Evolutionary conservation across 768 basidiomycete species (phyloP).

Genomic region (Antrodiella citrinella): DNA sequence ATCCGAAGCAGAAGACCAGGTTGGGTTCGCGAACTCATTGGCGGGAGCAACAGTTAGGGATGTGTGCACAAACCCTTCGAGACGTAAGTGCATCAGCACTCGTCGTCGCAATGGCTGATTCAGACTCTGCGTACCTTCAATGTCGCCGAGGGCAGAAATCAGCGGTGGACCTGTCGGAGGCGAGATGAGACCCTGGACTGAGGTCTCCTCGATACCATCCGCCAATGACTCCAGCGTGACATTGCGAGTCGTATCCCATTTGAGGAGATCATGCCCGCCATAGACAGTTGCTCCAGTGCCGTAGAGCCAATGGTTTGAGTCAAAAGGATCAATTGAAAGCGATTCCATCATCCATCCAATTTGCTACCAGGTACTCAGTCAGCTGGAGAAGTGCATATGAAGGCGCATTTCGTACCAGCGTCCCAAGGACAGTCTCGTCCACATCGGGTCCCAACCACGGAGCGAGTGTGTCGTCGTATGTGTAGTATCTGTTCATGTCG

Average conservation of each 20-base stretch:
- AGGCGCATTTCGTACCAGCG: not conserved
- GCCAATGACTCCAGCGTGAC: slow-evolving; percentile 53
- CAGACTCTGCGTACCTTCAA: slow-evolving; percentile 35
- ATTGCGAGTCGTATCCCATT: slow-evolving; percentile 56
- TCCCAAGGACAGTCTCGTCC: slow-evolving; percentile 35
- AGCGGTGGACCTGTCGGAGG: slow-evolving; percentile 52
- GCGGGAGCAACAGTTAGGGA: slow-evolving; percentile 34
- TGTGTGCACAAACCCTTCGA: slow-evolving; percentile 39
- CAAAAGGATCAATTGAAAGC: slow-evolving; percentile 55
- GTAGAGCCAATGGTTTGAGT: slow-evolving; percentile 63
- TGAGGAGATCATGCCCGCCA: slow-evolving; percentile 44
- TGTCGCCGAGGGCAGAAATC: slow-evolving; percentile 48
- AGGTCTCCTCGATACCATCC: slow-evolving; percentile 58
- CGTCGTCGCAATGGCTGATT: not conserved
- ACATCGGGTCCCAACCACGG: slow-evolving; percentile 52
- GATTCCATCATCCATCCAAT: slow-evolving; percentile 73
- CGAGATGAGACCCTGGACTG: slow-evolving; percentile 50
- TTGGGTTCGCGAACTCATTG: slow-evolving; percentile 35
- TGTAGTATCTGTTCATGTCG: slow-evolving; percentile 38
- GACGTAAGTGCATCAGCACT: not conserved
- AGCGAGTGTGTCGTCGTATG: slow-evolving; percentile 44
- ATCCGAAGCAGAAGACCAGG: slow-evolving; percentile 38
- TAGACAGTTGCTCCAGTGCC: slow-evolving; percentile 63
- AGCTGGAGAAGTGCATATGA: too few relatives aligned
- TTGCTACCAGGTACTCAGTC: too few relatives aligned